phyloP scores from a whole-genome alignment of 192 early-diverging fungal genomes.

The Entomortierella beljakovae region DNA sequence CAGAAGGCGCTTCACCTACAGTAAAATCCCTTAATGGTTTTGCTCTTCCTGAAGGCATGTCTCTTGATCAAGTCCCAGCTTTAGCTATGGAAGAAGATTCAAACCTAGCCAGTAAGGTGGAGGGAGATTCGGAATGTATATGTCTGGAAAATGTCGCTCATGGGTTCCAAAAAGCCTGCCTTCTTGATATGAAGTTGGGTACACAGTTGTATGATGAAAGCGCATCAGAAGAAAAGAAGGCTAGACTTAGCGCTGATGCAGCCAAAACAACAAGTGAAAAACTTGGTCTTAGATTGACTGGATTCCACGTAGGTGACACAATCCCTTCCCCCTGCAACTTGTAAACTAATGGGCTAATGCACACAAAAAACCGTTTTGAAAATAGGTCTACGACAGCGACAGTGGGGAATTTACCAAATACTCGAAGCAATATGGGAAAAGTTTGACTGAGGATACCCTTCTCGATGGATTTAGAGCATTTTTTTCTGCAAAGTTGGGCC shows the following conservation, averaged over 20 bases:
- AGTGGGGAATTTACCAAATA: constrained; percentile 56
- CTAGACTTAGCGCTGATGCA: constrained; percentile 74
- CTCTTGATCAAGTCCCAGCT: constrained; percentile 13
- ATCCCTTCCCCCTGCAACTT: background rate
- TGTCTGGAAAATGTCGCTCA: constrained; percentile 83
- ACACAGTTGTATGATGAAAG: constrained; percentile 78
- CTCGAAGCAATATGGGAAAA: constrained; percentile 65
- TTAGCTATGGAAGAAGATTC: background rate
- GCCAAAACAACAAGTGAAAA: constrained; percentile 70
- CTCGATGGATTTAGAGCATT: constrained; percentile 69
- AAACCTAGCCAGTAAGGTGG: background rate
- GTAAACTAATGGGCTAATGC: too few relatives aligned
- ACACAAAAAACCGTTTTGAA: too few relatives aligned
- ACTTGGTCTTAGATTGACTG: constrained; percentile 78
- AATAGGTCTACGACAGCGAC: constrained; percentile 64
- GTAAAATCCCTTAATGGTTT: constrained; percentile 47
- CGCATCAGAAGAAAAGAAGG: constrained; percentile 76
- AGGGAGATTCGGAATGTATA: constrained; percentile 57
- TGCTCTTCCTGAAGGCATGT: constrained; percentile 22
- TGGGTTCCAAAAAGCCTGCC: constrained; percentile 78
- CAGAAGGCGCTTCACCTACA: constrained; percentile 1
- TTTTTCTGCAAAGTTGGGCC: constrained; percentile 66
- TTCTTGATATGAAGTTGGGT: constrained; percentile 92
- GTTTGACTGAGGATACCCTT: constrained; percentile 64
- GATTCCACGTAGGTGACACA: constrained; percentile 68